Evolutionary conservation across 2,329 filamentous ascomycete species (phyloP).

Genomic region (Tolypocladium tundrense): DNA sequence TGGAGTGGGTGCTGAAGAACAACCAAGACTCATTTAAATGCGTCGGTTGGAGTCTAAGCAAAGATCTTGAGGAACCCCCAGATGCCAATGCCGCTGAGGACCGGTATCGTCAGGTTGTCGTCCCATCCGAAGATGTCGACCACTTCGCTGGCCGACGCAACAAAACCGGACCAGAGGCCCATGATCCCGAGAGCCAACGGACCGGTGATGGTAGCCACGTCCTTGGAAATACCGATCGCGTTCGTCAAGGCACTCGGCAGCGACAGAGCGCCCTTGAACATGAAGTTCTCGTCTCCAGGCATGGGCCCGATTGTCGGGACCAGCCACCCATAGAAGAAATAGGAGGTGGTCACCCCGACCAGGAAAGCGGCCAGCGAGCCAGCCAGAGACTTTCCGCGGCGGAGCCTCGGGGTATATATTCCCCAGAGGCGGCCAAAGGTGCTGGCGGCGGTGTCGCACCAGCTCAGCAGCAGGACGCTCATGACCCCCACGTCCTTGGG

Average conservation of each 20-base stretch:
- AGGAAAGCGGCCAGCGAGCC: conserved; percentile 77
- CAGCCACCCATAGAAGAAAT: conserved; percentile 80
- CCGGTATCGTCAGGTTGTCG: conserved; percentile 93
- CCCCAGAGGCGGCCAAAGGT: conserved; percentile 89
- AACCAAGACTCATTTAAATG: background rate
- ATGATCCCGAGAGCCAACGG: conserved; percentile 65
- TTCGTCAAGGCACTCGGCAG: conserved; percentile 52
- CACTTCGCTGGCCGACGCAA: conserved; percentile 81
- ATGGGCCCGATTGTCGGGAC: conserved; percentile 59
- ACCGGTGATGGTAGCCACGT: conserved; percentile 56
- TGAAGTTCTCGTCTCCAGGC: conserved; percentile 58
- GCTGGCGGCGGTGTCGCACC: conserved; percentile 95
- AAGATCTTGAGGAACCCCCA: conserved; percentile 89
- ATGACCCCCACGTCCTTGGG: conserved; percentile 91
- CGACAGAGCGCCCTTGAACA: conserved; percentile 70
- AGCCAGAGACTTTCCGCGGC: conserved; percentile 82
- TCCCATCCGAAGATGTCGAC: conserved; percentile 91
- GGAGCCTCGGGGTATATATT: conserved; percentile 74
- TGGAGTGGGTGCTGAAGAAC: background rate
- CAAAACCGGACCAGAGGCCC: conserved; percentile 79
- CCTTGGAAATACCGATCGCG: conserved; percentile 48
- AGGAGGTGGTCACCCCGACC: conserved; percentile 73
- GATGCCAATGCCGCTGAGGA: conserved; percentile 78
- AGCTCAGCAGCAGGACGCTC: conserved; percentile 81
- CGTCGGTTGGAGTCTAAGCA: conserved; percentile 32